Conservation (phyloP, 1,284 basidiomycete genomes). For the Coniferiporia sulphurascens region DNA sequence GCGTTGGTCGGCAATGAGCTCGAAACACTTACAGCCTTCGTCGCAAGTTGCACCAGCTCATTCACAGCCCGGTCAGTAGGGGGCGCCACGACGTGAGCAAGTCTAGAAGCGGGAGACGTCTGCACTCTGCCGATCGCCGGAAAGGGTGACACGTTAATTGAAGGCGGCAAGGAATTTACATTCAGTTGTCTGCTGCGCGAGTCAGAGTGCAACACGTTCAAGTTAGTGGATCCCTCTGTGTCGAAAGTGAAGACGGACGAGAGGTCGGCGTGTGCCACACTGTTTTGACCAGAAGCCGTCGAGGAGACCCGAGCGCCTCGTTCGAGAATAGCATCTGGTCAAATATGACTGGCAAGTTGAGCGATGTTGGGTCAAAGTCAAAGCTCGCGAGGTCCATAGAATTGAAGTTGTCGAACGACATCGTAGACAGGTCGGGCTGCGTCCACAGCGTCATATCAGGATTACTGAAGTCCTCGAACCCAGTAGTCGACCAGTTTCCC, state of each 20-base stretch:
- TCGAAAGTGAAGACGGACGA: constrained; percentile 5
- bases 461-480: not conserved
- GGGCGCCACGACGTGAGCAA: not conserved
- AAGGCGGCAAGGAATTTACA: not conserved
- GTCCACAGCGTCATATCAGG: not conserved
- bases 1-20: constrained; percentile 8
- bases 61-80: constrained; percentile 1
- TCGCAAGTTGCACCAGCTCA: constrained; percentile 10
- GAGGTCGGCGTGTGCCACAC: not conserved
- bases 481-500: not conserved
- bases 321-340: constrained; percentile 4
- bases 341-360: not conserved
- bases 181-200: not conserved
- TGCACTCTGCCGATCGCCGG: not conserved
- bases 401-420: constrained; percentile 5
- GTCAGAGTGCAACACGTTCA: not conserved
- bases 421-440: constrained; percentile 6
- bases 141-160: not conserved
- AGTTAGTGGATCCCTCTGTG: not conserved
- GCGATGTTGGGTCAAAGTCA: not conserved
- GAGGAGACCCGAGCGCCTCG: constrained; percentile 4
- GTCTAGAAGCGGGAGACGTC: not conserved
- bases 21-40: constrained; percentile 11
- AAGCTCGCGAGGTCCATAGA: not conserved
- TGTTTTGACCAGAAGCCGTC: not conserved